Evolutionary conservation across 192 early-diverging fungal species (phyloP).

Genomic region (Backusella psychrophila): DNA sequence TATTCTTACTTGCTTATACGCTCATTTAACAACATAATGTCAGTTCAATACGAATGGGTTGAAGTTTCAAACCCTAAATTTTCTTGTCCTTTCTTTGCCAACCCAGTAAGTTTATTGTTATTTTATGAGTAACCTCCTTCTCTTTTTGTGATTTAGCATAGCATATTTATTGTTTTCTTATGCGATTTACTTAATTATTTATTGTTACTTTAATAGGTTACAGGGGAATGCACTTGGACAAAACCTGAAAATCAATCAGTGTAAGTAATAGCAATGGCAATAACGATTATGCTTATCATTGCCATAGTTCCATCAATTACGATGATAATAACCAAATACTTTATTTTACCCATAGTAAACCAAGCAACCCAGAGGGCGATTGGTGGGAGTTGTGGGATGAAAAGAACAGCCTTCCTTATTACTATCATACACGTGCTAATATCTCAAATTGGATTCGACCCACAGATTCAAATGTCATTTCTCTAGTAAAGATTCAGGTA

Average conservation of each 20-base stretch:
- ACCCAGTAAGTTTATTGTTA: conserved; percentile 46
- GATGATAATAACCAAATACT: neutral
- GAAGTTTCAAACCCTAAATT: conserved; percentile 70
- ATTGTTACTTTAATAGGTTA: conserved; percentile 48
- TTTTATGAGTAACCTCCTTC: neutral
- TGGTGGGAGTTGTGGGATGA: conserved; percentile 98
- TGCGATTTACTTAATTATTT: conserved; percentile 4
- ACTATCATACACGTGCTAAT: conserved; percentile 86
- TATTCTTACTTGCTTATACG: neutral
- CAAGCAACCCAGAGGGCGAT: conserved; percentile 74
- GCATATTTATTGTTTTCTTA: neutral
- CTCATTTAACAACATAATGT: conserved; percentile 13
- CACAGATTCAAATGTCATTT: conserved; percentile 65
- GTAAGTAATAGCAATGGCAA: conserved; percentile 45
- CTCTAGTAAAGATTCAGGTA: conserved; percentile 69
- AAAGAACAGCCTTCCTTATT: conserved; percentile 81
- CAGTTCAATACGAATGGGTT: conserved; percentile 52
- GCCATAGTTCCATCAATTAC: neutral
- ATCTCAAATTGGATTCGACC: conserved; percentile 90
- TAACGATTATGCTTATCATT: neutral
- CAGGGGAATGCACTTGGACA: conserved; percentile 80
- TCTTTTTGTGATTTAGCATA: neutral
- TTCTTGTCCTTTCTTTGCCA: conserved; percentile 63
- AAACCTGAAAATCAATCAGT: conserved; percentile 58
- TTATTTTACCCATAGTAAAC: conserved; percentile 49